Evolutionary conservation across 441 rosid species (phyloP), one percentile per base, ranked within the genome.

Genomic region (Populus hybrid): DNA sequence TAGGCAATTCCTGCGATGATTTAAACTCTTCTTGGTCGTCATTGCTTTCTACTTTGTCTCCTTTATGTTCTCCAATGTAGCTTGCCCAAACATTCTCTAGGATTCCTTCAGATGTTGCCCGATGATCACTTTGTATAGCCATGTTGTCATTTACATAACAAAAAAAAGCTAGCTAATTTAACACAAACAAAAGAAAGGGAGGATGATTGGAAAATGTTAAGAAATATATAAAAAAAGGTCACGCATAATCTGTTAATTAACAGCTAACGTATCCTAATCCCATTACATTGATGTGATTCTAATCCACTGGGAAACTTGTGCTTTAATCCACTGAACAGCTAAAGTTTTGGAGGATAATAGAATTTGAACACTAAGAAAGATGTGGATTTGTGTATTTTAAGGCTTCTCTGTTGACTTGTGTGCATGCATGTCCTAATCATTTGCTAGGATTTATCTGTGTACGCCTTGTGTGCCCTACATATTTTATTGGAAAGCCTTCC

Each of bases 51-150:
- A 40, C 21, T 72, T 64, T 73, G 28, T 76, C 75, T 19, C 35
- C 79, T 76, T 70, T 81, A 23, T 80, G 76, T 30, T 67, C 78
- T 59, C 90, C 84, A 18, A 90, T 88, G 89, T 85, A 94, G 50
- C 82, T 94, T 2, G 83, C 91, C 98, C 98, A 92, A 18, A 89
- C 91, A 24, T 87, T 85, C 86, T 92, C 92, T 24, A 94, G 80
- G 4, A 86, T 80, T 82, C 75, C 82, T 32, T 85, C 85, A 2
- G 82, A 73, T 84, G 67, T 76, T 74, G 28, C 74, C 28, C 46
- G 63, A 34, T 79, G 81, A 38, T 82, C 74, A 1, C 80, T 82
- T 67, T 84, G 86, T 36, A 82, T 78, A 16, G 84, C 84, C 93
- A 30, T 30, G 32, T 30, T 30, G 32, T 30, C 32, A 30, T 30